Percentiles rank a stretch among this genome's conserved stretches.
These are phyloP conservation scores for Candida krabiensis DNA, from an alignment of 805 yeast species.

Conservation along the genomic window DNA sequence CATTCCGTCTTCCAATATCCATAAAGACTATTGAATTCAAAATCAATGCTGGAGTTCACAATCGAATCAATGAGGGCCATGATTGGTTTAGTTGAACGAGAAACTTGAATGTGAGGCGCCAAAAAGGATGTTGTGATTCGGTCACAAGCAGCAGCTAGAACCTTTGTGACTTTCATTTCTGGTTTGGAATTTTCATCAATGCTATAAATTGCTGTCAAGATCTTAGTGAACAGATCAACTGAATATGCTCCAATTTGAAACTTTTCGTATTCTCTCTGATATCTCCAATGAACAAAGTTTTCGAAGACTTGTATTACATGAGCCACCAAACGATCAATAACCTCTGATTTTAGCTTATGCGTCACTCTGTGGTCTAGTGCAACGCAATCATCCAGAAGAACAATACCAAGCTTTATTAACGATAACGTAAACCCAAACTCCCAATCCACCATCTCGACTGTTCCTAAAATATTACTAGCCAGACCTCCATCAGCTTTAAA, in stretches of 20 bases:
- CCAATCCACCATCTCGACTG: constrained; percentile 70
- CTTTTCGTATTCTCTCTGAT: constrained; percentile 53
- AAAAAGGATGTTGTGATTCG: constrained; percentile 58
- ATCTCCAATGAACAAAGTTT: constrained; percentile 71
- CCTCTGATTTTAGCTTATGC: constrained; percentile 47
- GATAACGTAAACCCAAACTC: constrained; percentile 63
- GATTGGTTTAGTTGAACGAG: constrained; percentile 56
- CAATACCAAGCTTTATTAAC: constrained; percentile 53
- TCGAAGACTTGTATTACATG: constrained; percentile 73
- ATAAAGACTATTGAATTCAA: constrained; percentile 34
- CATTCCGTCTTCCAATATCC: constrained; percentile 52
- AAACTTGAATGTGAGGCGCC: constrained; percentile 46
- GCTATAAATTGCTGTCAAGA: constrained; percentile 56
- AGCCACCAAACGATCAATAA: constrained; percentile 51
- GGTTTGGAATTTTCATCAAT: constrained; percentile 41
- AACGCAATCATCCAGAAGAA: constrained; percentile 53
- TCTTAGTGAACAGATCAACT: constrained; percentile 52
- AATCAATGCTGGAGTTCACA: constrained; percentile 25
- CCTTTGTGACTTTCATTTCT: constrained; percentile 44
- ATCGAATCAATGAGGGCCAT: constrained; percentile 49
- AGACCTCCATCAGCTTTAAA: constrained; percentile 64
- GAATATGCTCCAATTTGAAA: constrained; percentile 58
- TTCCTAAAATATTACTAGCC: constrained; percentile 60
- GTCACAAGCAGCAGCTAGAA: constrained; percentile 51
- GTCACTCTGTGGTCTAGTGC: constrained; percentile 38